Base-by-base conservation (phyloP, 192 early-diverging fungal species). In the Coemansia sp. region DNA sequence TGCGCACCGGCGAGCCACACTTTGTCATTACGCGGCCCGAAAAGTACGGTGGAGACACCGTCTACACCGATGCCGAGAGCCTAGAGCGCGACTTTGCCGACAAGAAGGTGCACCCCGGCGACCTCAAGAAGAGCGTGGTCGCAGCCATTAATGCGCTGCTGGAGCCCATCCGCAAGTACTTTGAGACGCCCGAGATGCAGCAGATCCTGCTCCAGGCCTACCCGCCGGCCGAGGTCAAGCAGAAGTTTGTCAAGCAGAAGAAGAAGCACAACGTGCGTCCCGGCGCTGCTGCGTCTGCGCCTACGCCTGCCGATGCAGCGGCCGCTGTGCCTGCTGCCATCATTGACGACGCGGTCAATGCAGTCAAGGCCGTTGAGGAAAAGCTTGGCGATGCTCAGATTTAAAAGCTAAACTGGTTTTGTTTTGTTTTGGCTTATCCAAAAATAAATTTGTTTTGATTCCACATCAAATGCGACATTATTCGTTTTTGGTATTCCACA, bases 71-170 rank as follows among this genome's bases (percentile, higher is more conserved):
- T 61, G 93, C 80, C 66, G 85, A 92, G 61, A 79, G 77, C 6
- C 78, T 99, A 38, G 90, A 95, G 77, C 75, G 89, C 28, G 96
- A 94, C 64, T 99, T 96, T 72, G 85, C 78, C 48, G 91, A 89
- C 5, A 90, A 92, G 85, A 86, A 88, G 69, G 83, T 99, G 20
- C 94, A 97, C 76, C 97, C 97, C 14, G 90, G 91, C 17, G 97
- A 99, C 75, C 87, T 99, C 62, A 99, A 99, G 86, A 87, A 83
- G 65, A 89, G 90, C 64, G 90, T 90, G 2, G 85, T 91, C 2
- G 87, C 91, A 22, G 89, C 92, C 2, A 83, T 99, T 54, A 96
- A 97, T 73, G 83, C 28, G 4, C 74, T 99, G 38, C 85, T 99
- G 51, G 94, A 87, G 36, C 97, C 97, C 49, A 89, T 99, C 56